Evolutionary conservation across 2,329 filamentous ascomycete species (phyloP).

Genomic region (Fusarium torulosum): DNA sequence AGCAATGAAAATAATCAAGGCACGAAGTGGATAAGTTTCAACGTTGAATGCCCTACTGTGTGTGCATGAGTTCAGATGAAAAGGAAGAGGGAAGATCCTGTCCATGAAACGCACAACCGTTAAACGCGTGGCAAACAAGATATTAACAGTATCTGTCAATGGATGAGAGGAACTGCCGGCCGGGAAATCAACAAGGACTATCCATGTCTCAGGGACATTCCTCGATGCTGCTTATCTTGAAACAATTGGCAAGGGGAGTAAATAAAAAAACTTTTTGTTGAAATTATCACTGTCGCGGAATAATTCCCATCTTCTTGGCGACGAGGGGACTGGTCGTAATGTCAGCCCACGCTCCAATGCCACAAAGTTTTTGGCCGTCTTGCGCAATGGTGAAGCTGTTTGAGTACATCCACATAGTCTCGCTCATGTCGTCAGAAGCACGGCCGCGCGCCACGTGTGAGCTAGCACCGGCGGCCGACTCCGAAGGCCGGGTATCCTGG

Average conservation of each 20-base stretch:
- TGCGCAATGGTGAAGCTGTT: slow-evolving; percentile 8
- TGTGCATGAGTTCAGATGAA: slow-evolving; percentile 13
- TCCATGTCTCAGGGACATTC: slow-evolving; percentile 13
- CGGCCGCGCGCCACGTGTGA: slow-evolving; percentile 21
- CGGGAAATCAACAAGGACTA: slow-evolving; percentile 5
- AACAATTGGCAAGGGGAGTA: background rate
- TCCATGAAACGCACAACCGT: slow-evolving; percentile 36
- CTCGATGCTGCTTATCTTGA: slow-evolving; percentile 7
- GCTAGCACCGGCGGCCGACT: slow-evolving; percentile 19
- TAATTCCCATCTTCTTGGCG: slow-evolving; percentile 27
- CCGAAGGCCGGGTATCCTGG: slow-evolving; percentile 23
- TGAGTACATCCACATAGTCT: slow-evolving; percentile 14
- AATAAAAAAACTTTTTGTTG: background rate
- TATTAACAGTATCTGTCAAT: background rate
- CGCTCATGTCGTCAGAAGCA: slow-evolving; percentile 22
- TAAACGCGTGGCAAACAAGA: background rate
- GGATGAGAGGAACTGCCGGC: slow-evolving; percentile 13
- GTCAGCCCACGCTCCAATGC: slow-evolving; percentile 44
- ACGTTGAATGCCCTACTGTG: slow-evolving; percentile 3
- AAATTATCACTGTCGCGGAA: slow-evolving; percentile 27
- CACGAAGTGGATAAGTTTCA: slow-evolving; percentile 2
- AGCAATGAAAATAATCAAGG: background rate
- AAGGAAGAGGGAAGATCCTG: slow-evolving; percentile 2
- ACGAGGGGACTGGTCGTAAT: slow-evolving; percentile 19
- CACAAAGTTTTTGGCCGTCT: slow-evolving; percentile 25